Evolutionary conservation across 2,329 filamentous ascomycete species (phyloP), one percentile per base, ranked within the genome.

Genomic region (Metarhizium brunneum): DNA sequence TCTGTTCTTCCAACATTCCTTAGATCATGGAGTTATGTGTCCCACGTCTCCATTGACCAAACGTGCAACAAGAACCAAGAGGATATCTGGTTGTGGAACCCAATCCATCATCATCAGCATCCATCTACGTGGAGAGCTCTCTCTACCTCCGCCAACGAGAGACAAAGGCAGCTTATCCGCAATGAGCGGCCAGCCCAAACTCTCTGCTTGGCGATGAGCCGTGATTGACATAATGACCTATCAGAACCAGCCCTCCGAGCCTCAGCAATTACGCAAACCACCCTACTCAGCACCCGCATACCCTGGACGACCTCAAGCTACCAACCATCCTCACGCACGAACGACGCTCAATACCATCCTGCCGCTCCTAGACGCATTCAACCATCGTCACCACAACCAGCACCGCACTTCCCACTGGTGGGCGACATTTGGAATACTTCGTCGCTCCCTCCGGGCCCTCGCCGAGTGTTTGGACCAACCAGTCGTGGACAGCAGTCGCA

Each of bases 351-450:
- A 63, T 2, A 67, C 74, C 2, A 65, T 77, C 32, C 62, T 74
- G 32, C 68, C 80, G 52, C 72, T 92, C 50, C 82, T 96, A 48
- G 78, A 86, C 64, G 80, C 88, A 61, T 82, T 95, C 64, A 82
- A 86, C 70, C 85, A 90, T 68, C 89, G 91, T 64, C 94, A 96
- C 75, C 86, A 85, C 66, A 97, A 96, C 73, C 92, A 97, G 73
- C 92, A 97, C 70, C 85, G 85, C 55, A 78, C 81, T 59, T 81
- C 85, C 35, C 82, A 84, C 66, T 99, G 92, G 92, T 97, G 88
- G 83, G 68, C 73, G 16, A 82, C 84, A 63, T 83, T 96, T 58
- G 80, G 80, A 54, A 79, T 86, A 60, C 78, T 96, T 60, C 84
- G 89, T 40, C 86, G 88, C 50, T 78, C 84, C 56, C 68, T 87